These are phyloP conservation scores for Ophiostoma ips DNA, from an alignment of 2,329 filamentous ascomycete genomes.

Conservation along the genomic window DNA sequence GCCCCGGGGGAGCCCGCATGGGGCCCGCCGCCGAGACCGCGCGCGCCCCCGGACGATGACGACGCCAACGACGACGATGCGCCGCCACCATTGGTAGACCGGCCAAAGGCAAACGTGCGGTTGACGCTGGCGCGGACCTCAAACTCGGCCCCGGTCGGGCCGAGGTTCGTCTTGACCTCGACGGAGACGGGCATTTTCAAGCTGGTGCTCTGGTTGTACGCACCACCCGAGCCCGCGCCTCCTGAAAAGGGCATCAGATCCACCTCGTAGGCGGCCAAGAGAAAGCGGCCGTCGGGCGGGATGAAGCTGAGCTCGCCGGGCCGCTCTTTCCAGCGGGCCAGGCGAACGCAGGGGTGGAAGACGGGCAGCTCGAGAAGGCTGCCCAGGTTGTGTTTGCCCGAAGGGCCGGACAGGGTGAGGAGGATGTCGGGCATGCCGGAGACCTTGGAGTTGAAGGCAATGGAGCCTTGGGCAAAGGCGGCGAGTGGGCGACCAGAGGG, in stretches of 20 bases:
- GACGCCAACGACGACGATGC: background rate
- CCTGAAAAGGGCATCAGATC: conserved; percentile 51
- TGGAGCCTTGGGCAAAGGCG: conserved; percentile 79
- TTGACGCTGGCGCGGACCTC: conserved; percentile 67
- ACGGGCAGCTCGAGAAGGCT: conserved; percentile 75
- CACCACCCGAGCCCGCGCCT: too few species aligned
- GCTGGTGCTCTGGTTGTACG: conserved; percentile 29
- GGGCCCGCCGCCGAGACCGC: conserved; percentile 29
- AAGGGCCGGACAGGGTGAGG: conserved; percentile 64
- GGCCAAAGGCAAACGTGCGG: conserved; percentile 38
- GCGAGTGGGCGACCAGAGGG: conserved; percentile 79
- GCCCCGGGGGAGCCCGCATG: conserved; percentile 41
- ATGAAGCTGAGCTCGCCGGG: conserved; percentile 92
- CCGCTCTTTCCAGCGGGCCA: conserved; percentile 78
- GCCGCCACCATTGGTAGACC: conserved; percentile 1
- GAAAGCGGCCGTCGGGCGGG: conserved; percentile 86
- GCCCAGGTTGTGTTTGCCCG: conserved; percentile 62
- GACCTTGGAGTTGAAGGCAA: conserved; percentile 89
- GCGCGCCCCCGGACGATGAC: conserved; percentile 1
- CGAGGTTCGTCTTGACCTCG: conserved; percentile 70
- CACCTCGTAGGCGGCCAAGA: conserved; percentile 87
- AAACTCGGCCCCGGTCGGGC: conserved; percentile 65
- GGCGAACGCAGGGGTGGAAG: conserved; percentile 87
- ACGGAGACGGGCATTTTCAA: conserved; percentile 71
- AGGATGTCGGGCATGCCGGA: conserved; percentile 88